Base-by-base conservation (phyloP, 208 protist species). In the Acanthamoeba sp. region DNA sequence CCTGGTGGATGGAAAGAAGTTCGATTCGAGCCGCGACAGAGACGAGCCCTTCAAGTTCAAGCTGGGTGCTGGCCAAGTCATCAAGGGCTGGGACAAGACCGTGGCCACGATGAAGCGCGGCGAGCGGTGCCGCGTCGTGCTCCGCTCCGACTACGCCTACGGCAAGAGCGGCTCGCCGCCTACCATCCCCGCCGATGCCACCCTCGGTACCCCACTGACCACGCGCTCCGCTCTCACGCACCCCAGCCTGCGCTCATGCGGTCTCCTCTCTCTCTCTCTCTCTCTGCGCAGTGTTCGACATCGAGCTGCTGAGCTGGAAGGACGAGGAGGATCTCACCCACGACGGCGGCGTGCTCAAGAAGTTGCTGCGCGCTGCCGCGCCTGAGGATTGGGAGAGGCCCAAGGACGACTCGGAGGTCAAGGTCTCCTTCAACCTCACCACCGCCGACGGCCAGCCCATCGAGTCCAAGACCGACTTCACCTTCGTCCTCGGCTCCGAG, bases 1-100 rank as follows among this genome's bases (percentile, higher is more conserved):
- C n/a, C 96, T 98, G 69, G 24, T 87, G 20, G 95, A 98, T 84
- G 97, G 97, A 3, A 93, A 50, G n/a, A 94, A 98, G 93, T 98
- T 98, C 59, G 97, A 98, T 91, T 97, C 96, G 1, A 94, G 71
- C 34, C 66, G 91, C 14, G 95, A 96, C 57, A 59, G 97, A 9
- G 80, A 52, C 40, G n/a, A 48, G 9, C 71, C 94, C 10, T 97
- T 98, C 84, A 50, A 95, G 29, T 98, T 98, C 57, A 90, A 82
- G 50, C 69, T 97, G 18, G 97, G 97, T 1, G 27, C 82, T 16
- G 97, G 97, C 27, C 52, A 82, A 18, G 97, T 98, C 4, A 98
- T 98, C 95, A 95, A 96, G 55, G 97, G 96, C 22, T 98, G 97
- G 97, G 96, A 97, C 45, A 7, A 38, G 24, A 91, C 94, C 14